A percentile compares a stretch with the other conserved stretches of the same genome.
These are phyloP conservation scores for Aureobasidium sp. DNA, from an alignment of 2,329 filamentous ascomycete genomes.

Conservation along the genomic window DNA sequence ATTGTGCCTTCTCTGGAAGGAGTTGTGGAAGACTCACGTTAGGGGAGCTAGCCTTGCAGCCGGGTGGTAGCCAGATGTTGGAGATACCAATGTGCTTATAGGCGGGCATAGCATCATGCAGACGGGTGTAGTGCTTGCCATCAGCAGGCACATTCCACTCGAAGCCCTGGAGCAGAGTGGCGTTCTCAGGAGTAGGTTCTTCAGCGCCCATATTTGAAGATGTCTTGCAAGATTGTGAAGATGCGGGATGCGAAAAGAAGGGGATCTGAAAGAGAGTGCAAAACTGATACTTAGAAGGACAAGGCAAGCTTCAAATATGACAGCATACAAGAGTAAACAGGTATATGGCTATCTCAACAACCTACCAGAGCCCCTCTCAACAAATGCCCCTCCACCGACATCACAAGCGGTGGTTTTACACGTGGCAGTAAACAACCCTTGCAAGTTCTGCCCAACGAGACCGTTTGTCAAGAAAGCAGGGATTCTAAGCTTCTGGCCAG, in stretches of 20 bases:
- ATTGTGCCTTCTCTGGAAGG: too few species aligned
- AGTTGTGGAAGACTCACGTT: too few species aligned
- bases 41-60: slow-evolving; percentile 70
- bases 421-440: slow-evolving; percentile 14
- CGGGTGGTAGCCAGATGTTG: slow-evolving; percentile 74
- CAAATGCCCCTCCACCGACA: not conserved
- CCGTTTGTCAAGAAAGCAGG: not conserved
- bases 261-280: not conserved
- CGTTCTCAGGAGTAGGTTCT: slow-evolving; percentile 33
- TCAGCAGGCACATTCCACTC: slow-evolving; percentile 79
- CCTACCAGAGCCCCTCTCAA: slow-evolving; percentile 5
- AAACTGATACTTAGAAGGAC: not conserved
- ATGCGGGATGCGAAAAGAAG: not conserved
- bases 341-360: slow-evolving; percentile 6
- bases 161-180: slow-evolving; percentile 72
- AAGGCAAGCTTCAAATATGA: not conserved
- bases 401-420: not conserved
- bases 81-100: slow-evolving; percentile 62
- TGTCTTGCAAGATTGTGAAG: not conserved
- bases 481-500: not conserved
- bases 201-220: slow-evolving; percentile 22
- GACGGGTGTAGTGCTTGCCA: slow-evolving; percentile 41
- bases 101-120: slow-evolving; percentile 30
- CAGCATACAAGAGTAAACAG: slow-evolving; percentile 1
- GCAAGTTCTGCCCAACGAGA: too few species aligned